Conservation (phyloP, 768 basidiomycete genomes). For the Leccinellum rugosiceps region DNA sequence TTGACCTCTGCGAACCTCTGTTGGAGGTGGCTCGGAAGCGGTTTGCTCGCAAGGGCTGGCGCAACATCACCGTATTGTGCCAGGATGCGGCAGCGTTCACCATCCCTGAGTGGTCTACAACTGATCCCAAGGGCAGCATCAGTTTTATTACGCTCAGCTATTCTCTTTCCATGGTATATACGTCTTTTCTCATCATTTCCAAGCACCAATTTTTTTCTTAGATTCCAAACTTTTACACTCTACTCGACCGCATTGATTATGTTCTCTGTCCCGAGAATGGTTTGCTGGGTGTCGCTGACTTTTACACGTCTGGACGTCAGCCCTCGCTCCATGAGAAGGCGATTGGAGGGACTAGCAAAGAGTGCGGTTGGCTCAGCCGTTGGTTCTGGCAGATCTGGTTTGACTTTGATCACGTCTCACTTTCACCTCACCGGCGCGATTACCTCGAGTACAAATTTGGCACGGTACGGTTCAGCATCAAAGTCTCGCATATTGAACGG, state of each 20-base stretch:
- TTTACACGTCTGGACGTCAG: constrained; percentile 60
- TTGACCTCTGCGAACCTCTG: constrained; percentile 72
- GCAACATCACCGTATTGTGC: constrained; percentile 65
- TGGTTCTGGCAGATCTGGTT: constrained; percentile 82
- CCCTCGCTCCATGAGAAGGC: constrained; percentile 56
- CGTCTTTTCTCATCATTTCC: constrained; percentile 1
- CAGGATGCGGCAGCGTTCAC: constrained; percentile 70
- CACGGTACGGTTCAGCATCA: constrained; percentile 41
- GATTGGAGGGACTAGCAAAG: constrained; percentile 59
- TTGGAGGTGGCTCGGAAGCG: constrained; percentile 68
- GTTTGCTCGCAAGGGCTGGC: constrained; percentile 66
- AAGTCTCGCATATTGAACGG: neutral
- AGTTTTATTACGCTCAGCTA: constrained; percentile 55
- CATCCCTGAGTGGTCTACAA: constrained; percentile 55
- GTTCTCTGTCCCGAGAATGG: constrained; percentile 59
- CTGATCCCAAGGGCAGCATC: constrained; percentile 53
- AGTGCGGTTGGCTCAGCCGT: constrained; percentile 61
- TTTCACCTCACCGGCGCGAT: constrained; percentile 56
- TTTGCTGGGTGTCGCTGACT: constrained; percentile 67
- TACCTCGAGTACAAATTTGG: constrained; percentile 81
- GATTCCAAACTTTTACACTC: constrained; percentile 62
- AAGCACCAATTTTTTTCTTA: constrained; percentile 13
- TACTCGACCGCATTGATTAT: constrained; percentile 66
- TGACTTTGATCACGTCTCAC: constrained; percentile 52
- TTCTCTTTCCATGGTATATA: constrained; percentile 50